Conservation (phyloP, 495 filamentous ascomycete species). For the Glonium stellatum region DNA sequence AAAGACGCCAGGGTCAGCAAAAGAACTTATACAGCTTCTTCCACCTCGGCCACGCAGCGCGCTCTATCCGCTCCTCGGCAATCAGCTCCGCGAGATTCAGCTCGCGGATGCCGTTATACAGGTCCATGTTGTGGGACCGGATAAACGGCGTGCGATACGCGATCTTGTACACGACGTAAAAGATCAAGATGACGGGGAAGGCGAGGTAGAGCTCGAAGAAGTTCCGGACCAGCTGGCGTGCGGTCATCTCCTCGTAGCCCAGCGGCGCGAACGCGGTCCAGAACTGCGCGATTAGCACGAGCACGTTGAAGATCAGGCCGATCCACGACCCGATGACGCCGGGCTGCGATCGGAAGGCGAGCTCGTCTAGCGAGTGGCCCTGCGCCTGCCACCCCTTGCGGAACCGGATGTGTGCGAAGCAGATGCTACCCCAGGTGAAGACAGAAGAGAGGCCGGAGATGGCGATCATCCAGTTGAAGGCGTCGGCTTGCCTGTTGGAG, state of each 20-base stretch:
- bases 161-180: slow-evolving; percentile 76
- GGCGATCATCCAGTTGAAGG: slow-evolving; percentile 84
- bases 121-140: slow-evolving; percentile 64
- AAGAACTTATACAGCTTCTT: slow-evolving; percentile 61
- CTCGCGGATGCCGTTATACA: slow-evolving; percentile 83
- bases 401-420: slow-evolving; percentile 86
- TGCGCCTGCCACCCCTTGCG: slow-evolving; percentile 67
- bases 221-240: slow-evolving; percentile 43
- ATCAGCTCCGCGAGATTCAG: slow-evolving; percentile 69
- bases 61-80: slow-evolving; percentile 68
- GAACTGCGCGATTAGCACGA: slow-evolving; percentile 88
- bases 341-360: slow-evolving; percentile 73
- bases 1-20: slow-evolving; percentile 23
- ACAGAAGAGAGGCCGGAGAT: slow-evolving; percentile 82
- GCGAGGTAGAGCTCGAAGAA: slow-evolving; percentile 82
- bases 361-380: slow-evolving; percentile 62
- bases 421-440: slow-evolving; percentile 92
- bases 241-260: slow-evolving; percentile 43
- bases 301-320: slow-evolving; percentile 67
- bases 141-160: slow-evolving; percentile 64
- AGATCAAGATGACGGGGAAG: slow-evolving; percentile 68
- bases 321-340: slow-evolving; percentile 80
- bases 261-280: slow-evolving; percentile 85
- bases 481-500: slow-evolving; percentile 51
- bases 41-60: slow-evolving; percentile 69